Evolutionary conservation across 352 stramenopile species (phyloP).

Genomic region (Blastocystis sp.): DNA sequence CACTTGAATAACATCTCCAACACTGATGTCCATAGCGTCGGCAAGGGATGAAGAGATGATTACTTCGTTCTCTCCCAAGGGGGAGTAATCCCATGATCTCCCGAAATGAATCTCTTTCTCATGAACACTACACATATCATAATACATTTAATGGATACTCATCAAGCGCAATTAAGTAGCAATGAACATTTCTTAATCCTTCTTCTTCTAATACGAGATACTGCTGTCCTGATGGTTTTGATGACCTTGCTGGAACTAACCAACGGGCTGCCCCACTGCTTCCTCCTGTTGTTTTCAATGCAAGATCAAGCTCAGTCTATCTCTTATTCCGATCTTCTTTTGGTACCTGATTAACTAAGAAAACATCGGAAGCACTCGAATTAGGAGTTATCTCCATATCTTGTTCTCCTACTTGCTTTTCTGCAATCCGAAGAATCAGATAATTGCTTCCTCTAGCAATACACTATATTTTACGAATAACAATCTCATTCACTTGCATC

Average conservation of each 20-base stretch:
- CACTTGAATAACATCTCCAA: background rate
- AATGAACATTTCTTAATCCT: background rate
- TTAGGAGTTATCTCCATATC: constrained; percentile 25
- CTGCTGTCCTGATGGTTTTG: background rate
- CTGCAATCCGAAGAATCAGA: constrained; percentile 58
- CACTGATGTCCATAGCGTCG: background rate
- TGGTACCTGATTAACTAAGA: constrained; percentile 34
- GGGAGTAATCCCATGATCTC: constrained; percentile 8
- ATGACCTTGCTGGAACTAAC: constrained; percentile 22
- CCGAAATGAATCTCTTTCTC: constrained; percentile 24
- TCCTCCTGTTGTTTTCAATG: background rate
- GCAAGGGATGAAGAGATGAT: constrained; percentile 39
- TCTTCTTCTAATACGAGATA: background rate
- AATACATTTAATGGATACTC: background rate
- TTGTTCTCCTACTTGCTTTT: constrained; percentile 64
- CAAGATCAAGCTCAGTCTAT: constrained; percentile 36
- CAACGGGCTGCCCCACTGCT: constrained; percentile 13
- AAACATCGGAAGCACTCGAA: background rate
- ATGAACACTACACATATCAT: background rate
- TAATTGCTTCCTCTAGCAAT: constrained; percentile 58
- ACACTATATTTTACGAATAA: background rate
- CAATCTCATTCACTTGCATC: constrained; percentile 19
- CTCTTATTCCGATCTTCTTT: too few species aligned
- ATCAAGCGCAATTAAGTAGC: constrained; percentile 24
- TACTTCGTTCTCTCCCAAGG: background rate